Percentiles rank a stretch among this genome's conserved stretches.
These are phyloP conservation scores for Russula dissimulans DNA, from an alignment of 768 basidiomycete genomes.

Conservation along the genomic window DNA sequence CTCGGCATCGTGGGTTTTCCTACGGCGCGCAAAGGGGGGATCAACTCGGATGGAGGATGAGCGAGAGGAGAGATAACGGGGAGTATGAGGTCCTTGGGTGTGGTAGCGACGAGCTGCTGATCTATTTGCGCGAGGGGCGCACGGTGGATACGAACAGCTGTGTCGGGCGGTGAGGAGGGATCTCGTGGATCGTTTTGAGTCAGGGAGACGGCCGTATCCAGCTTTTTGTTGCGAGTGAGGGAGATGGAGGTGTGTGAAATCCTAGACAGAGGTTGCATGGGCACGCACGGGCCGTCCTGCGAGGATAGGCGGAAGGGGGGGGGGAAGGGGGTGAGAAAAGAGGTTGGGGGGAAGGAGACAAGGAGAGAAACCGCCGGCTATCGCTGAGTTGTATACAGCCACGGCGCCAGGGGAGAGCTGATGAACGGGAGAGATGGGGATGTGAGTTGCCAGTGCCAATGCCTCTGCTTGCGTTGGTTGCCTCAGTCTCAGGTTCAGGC, in stretches of 20 bases:
- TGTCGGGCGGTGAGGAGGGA: constrained; percentile 8
- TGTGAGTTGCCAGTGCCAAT: too few species aligned
- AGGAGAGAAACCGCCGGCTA: too few species aligned
- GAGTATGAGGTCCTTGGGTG: constrained; percentile 2
- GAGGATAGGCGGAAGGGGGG: background rate
- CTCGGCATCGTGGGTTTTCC: constrained; percentile 13
- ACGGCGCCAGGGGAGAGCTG: too few species aligned
- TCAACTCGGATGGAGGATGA: background rate
- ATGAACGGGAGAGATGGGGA: too few species aligned
- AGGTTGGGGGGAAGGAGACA: too few species aligned
- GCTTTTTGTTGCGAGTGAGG: constrained; percentile 7
- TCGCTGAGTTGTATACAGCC: too few species aligned
- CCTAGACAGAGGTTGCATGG: constrained; percentile 14
- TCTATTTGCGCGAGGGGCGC: constrained; percentile 19
- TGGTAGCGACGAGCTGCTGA: constrained; percentile 10
- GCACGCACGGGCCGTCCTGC: background rate
- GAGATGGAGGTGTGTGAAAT: background rate
- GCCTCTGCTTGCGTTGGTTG: too few species aligned
- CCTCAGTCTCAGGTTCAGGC: too few species aligned
- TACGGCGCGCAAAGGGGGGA: background rate
- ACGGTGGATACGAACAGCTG: constrained; percentile 13
- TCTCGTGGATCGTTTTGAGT: constrained; percentile 6
- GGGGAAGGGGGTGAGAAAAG: background rate
- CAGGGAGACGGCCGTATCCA: constrained; percentile 3
- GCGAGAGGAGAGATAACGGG: constrained; percentile 5